Conservation (phyloP, 1,284 basidiomycete genomes). For the Microbotryomycetes sp. region DNA sequence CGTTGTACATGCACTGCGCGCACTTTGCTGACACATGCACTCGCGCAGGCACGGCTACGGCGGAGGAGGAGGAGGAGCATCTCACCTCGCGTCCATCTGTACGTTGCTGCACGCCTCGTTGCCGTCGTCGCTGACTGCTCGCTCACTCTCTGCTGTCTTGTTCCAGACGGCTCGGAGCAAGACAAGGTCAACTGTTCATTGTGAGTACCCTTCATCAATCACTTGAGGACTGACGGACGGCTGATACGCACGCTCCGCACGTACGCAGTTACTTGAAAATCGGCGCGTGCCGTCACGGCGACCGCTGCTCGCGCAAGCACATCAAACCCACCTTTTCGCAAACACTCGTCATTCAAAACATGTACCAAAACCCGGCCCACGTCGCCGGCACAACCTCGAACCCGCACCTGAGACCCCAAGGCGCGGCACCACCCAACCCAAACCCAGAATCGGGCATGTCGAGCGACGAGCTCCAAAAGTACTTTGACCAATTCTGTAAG, state of each 20-base stretch:
- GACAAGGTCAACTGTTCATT: constrained; percentile 39
- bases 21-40: not conserved
- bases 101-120: not conserved
- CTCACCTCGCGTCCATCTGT: constrained; percentile 31
- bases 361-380: constrained; percentile 96
- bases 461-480: constrained; percentile 80
- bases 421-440: constrained; percentile 13
- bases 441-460: constrained; percentile 46
- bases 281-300: constrained; percentile 91
- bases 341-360: constrained; percentile 91
- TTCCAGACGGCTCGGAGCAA: constrained; percentile 36
- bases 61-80: constrained; percentile 25
- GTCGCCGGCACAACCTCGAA: constrained; percentile 68
- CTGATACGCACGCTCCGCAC: not conserved
- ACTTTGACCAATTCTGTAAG: constrained; percentile 96
- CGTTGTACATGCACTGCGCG: not conserved
- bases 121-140: not conserved
- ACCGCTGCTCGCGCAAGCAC: constrained; percentile 93
- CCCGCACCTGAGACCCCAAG: constrained; percentile 21
- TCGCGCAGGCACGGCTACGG: too few species aligned
- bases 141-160: not conserved
- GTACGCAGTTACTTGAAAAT: constrained; percentile 52
- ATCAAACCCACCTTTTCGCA: constrained; percentile 96
- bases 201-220: constrained; percentile 6
- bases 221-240: not conserved